Conservation (phyloP, 2,329 filamentous ascomycete genomes). For the Fusarium citri region DNA sequence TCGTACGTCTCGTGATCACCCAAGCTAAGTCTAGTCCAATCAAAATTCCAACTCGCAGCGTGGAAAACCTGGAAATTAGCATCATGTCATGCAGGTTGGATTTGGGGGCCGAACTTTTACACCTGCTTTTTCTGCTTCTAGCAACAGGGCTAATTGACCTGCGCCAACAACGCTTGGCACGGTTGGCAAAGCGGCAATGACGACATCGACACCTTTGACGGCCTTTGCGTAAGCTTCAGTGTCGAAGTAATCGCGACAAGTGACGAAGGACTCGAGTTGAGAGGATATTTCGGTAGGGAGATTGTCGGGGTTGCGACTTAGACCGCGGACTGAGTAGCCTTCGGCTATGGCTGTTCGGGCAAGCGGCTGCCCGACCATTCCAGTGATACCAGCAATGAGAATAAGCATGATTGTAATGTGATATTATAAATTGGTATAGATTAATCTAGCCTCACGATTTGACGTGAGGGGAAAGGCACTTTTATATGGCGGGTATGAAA, state of each 20-base stretch:
- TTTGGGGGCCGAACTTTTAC: not conserved
- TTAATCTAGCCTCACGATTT: rapidly evolving
- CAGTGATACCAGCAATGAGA: slow-evolving; percentile 7
- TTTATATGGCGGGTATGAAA: not conserved
- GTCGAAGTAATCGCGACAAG: not conserved
- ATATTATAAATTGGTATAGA: not conserved
- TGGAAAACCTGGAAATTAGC: slow-evolving; percentile 9
- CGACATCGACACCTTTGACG: not conserved
- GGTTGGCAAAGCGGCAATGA: slow-evolving; percentile 1
- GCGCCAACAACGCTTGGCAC: slow-evolving; percentile 6
- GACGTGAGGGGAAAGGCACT: not conserved
- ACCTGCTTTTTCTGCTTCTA: slow-evolving; percentile 11
- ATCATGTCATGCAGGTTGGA: not conserved
- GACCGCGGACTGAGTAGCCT: slow-evolving; percentile 1
- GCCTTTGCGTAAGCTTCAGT: not conserved
- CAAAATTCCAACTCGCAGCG: slow-evolving; percentile 8
- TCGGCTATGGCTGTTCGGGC: not conserved
- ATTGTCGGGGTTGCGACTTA: slow-evolving; percentile 4
- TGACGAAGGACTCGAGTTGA: not conserved
- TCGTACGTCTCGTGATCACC: slow-evolving; percentile 16
- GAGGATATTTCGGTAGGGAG: not conserved
- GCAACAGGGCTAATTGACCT: not conserved
- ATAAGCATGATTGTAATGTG: not conserved
- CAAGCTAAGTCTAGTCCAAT: slow-evolving; percentile 9
- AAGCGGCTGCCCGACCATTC: slow-evolving; percentile 11